Conservation (phyloP, 305 asterid genomes). For the Plantago rigida region DNA sequence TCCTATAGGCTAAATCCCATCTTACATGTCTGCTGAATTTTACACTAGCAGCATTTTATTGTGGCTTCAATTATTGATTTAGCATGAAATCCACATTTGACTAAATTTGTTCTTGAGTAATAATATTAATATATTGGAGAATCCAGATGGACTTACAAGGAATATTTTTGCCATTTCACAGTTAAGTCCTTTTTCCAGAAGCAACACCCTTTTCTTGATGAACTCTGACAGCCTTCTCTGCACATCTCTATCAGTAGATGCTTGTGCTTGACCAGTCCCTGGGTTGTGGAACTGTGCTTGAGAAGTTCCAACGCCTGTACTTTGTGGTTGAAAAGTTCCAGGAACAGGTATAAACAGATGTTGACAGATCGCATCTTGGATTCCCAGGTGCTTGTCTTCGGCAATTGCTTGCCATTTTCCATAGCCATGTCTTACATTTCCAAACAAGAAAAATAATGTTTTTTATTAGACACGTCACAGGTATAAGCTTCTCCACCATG, state of each 20-base stretch:
- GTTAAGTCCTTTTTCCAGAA: constrained; percentile 72
- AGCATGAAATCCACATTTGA: background rate
- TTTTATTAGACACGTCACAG: background rate
- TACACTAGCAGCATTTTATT: constrained; percentile 16
- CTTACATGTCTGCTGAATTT: background rate
- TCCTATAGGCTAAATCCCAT: background rate
- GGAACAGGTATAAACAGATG: constrained; percentile 60
- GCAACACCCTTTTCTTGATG: constrained; percentile 82
- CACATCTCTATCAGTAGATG: constrained; percentile 68
- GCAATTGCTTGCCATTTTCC: constrained; percentile 99
- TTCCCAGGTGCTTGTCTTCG: constrained; percentile 78
- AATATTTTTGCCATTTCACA: constrained; percentile 59
- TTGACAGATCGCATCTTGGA: constrained; percentile 85
- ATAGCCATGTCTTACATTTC: constrained; percentile 75
- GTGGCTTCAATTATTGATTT: constrained; percentile 5
- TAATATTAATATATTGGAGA: constrained; percentile 6
- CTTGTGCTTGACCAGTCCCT: constrained; percentile 43
- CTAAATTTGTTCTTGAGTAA: constrained; percentile 9
- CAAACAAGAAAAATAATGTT: constrained; percentile 19
- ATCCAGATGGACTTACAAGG: constrained; percentile 52
- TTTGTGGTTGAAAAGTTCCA: constrained; percentile 53
- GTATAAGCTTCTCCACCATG: background rate
- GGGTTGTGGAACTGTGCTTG: constrained; percentile 31
- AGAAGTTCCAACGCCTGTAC: constrained; percentile 35
- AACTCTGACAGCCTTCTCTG: constrained; percentile 90